Evolutionary conservation across 169 alveolate species (phyloP).

Genomic region (Cryptosporidium bovis): DNA sequence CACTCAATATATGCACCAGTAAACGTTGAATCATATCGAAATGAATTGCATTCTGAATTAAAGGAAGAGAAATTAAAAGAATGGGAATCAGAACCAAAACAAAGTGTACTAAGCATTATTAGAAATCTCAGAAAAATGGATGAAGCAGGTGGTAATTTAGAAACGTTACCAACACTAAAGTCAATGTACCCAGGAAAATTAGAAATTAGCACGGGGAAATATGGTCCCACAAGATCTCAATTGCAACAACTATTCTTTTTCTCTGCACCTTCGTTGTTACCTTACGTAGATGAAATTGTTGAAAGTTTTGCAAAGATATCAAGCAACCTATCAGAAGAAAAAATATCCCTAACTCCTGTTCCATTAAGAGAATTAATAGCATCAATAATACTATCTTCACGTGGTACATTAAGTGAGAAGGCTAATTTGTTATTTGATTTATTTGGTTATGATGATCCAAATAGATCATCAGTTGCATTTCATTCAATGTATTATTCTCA

Average conservation of each 20-base stretch:
- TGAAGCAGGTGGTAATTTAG: conserved; percentile 67
- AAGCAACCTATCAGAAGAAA: conserved; percentile 45
- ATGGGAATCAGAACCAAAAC: conserved; percentile 74
- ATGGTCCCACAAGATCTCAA: conserved; percentile 74
- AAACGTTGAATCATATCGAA: conserved; percentile 39
- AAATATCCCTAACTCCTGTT: conserved; percentile 52
- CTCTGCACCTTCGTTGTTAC: conserved; percentile 66
- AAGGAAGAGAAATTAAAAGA: conserved; percentile 61
- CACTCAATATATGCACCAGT: conserved; percentile 72
- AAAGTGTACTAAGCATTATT: conserved; percentile 61
- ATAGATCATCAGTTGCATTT: conserved; percentile 58
- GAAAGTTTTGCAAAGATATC: conserved; percentile 73
- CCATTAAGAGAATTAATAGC: conserved; percentile 73
- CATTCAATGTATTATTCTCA: conserved; percentile 73
- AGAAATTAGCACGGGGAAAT: conserved; percentile 70
- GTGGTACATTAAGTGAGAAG: conserved; percentile 73
- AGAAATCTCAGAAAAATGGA: conserved; percentile 56
- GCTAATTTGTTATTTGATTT: conserved; percentile 69
- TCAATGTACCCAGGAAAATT: conserved; percentile 73
- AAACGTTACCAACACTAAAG: conserved; percentile 42
- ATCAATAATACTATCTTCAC: conserved; percentile 65
- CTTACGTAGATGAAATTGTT: conserved; percentile 73
- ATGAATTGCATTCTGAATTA: conserved; percentile 51
- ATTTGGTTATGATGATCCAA: conserved; percentile 72
- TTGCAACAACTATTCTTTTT: conserved; percentile 70